phyloP scores from a whole-genome alignment of 2,329 filamentous ascomycete species.

The Bipolaris cookei region DNA sequence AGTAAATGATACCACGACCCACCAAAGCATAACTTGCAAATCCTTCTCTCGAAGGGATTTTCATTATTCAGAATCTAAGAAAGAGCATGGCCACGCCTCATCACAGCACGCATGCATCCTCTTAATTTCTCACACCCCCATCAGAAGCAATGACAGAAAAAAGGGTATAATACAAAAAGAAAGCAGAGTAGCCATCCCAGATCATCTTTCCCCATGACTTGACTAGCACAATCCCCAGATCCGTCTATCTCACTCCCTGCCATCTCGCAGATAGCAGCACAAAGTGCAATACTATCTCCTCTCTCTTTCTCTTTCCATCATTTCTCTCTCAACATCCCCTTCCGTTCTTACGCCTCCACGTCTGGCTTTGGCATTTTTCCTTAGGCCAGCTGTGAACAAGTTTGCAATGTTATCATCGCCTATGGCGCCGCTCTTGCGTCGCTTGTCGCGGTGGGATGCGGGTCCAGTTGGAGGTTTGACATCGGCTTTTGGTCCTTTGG shows the following conservation, averaged over 20 bases:
- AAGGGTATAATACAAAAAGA: conserved; percentile 29
- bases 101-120: conserved; percentile 1
- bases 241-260: not conserved
- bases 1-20: conserved; percentile 17
- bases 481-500: conserved; percentile 23
- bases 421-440: conserved; percentile 33
- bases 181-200: conserved; percentile 12
- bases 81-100: not conserved
- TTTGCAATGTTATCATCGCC: conserved; percentile 39
- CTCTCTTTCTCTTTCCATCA: conserved; percentile 43
- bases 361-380: conserved; percentile 40
- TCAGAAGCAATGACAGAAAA: not conserved
- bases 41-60: not conserved
- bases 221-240: not conserved
- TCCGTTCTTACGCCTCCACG: conserved; percentile 45
- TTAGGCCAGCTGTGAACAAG: conserved; percentile 37
- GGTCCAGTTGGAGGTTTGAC: conserved; percentile 38
- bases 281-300: conserved; percentile 15
- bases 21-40: not conserved
- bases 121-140: not conserved
- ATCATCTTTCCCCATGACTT: not conserved
- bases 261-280: not conserved
- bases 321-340: conserved; percentile 41
- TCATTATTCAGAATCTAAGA: too few relatives aligned
- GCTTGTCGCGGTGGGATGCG: conserved; percentile 40